Base-by-base conservation (phyloP, 805 yeast species). In the Kodamaea kakaduensis region DNA sequence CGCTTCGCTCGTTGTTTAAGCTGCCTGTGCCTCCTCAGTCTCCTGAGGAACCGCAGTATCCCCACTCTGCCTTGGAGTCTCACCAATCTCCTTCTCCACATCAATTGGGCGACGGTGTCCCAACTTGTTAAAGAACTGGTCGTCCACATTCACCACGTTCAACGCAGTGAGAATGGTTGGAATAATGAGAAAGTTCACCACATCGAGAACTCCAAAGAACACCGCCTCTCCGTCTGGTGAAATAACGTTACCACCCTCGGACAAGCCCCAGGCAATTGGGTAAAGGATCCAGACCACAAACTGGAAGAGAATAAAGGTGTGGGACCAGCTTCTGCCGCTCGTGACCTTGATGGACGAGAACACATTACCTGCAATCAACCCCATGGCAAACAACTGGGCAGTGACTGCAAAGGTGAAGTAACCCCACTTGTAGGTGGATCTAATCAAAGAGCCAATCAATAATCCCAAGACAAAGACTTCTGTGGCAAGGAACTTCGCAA, bases 371-470 rank as follows among this genome's bases (percentile, higher is more conserved):
- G 24, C 29, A 29, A 63, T 34, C 47, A 69, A 66, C 29, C 44
- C 51, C 32, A 69, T 53, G 13, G 65, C 64, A 36, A 64, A 60
- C 40, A 74, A 42, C 56, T 67, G 59, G 23, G 69, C 67, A 40
- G 56, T 56, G 25, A 64, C 63, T 19, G 73, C 77, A 53, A 79
- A 74, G 5, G 74, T 68, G 57, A 73, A 79, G 63, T 75, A 78
- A 52, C 85, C 86, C 84, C 84, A 79, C 54, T 75, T 79, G 58
- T 79, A 79, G 28, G 75, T 58, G 6, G 81, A 68, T 21, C 52
- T 44, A 40, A 79, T 73, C 44, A 79, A 59, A 14, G 73, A 41
- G 48, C 83, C 84, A 50, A 79, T 69, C 53, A 79, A 66, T 26
- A 75, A 61, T 27, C 75, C 69, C 34, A 79, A 61, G 25, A 77